Percentiles rank a stretch among this genome's conserved stretches.
Conservation (phyloP, 1,284 basidiomycete genomes). For the Tetrapyrgos nigripes region DNA sequence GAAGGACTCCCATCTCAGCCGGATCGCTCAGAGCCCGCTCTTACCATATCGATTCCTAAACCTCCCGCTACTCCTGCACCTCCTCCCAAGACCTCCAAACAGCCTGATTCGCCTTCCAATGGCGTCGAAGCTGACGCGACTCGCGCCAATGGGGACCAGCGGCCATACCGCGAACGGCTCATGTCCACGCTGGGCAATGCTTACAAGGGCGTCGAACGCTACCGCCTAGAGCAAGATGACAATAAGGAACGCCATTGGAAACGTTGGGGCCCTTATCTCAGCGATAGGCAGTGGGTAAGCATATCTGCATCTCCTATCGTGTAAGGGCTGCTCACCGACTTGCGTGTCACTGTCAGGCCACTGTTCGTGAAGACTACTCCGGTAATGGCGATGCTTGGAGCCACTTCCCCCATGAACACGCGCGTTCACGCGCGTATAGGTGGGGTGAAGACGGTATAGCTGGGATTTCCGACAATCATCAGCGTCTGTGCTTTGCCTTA, state of each 20-base stretch:
- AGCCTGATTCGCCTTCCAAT: constrained; percentile 30
- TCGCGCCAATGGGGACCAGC: constrained; percentile 25
- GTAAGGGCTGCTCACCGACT: constrained; percentile 11
- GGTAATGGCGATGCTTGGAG: constrained; percentile 97
- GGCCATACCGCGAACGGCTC: constrained; percentile 64
- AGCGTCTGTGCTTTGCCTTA: constrained; percentile 89
- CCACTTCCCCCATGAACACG: constrained; percentile 96
- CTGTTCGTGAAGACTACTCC: constrained; percentile 98
- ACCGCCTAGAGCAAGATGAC: constrained; percentile 77
- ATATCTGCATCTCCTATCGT: constrained; percentile 5
- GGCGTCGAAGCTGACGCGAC: constrained; percentile 33
- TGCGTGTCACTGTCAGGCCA: constrained; percentile 66
- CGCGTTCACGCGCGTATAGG: constrained; percentile 93
- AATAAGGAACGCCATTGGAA: constrained; percentile 89
- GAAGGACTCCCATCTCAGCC: constrained; percentile 24
- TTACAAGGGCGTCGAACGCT: constrained; percentile 72
- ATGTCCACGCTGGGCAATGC: constrained; percentile 60
- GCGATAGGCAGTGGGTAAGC: constrained; percentile 96
- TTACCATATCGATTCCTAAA: constrained; percentile 86
- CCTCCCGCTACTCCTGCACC: constrained; percentile 33
- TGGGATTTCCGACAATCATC: constrained; percentile 96
- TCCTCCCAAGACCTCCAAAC: constrained; percentile 54
- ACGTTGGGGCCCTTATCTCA: constrained; percentile 97
- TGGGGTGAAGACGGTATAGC: constrained; percentile 99
- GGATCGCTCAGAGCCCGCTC: constrained; percentile 43